Conservation (phyloP, 2,329 filamentous ascomycete species). For the Hymenotorrendiella dingleyae region DNA sequence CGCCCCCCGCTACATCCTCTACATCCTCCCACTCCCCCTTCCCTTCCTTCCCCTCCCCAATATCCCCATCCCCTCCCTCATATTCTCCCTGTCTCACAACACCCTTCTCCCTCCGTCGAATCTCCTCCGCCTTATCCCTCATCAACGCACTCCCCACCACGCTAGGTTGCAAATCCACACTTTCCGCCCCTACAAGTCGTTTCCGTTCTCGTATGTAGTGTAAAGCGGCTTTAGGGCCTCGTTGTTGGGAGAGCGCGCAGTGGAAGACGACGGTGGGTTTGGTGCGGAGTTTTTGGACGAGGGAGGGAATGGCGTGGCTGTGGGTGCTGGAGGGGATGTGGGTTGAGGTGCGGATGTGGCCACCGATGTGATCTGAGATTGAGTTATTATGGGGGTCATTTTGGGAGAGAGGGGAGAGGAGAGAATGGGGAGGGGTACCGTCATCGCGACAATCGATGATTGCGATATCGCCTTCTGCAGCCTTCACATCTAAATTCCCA, state of each 20-base stretch:
- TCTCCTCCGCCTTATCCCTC: conserved; percentile 21
- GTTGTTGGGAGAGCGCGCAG: conserved; percentile 85
- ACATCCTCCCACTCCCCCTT: conserved; percentile 19
- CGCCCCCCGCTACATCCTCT: conserved; percentile 23
- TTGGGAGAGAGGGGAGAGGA: background rate
- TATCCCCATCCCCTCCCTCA: conserved; percentile 22
- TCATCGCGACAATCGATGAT: conserved; percentile 87
- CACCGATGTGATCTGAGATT: conserved; percentile 87
- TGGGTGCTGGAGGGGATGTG: conserved; percentile 71
- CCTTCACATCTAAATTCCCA: conserved; percentile 24
- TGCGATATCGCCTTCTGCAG: conserved; percentile 44
- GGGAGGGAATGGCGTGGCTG: conserved; percentile 71
- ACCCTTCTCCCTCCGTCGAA: conserved; percentile 26
- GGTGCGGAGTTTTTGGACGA: conserved; percentile 70
- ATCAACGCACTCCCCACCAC: conserved; percentile 22
- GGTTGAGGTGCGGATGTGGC: conserved; percentile 73
- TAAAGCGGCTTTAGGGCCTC: conserved; percentile 79
- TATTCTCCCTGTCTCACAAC: conserved; percentile 26
- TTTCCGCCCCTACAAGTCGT: conserved; percentile 32
- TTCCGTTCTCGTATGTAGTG: conserved; percentile 70
- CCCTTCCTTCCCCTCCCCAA: conserved; percentile 30
- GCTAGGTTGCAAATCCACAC: conserved; percentile 13
- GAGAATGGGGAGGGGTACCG: conserved; percentile 44
- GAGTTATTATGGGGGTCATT: background rate
- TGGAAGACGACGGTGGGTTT: conserved; percentile 89